phyloP scores from a whole-genome alignment of 164 flowering plant species.

The Buxus sempervirens region DNA sequence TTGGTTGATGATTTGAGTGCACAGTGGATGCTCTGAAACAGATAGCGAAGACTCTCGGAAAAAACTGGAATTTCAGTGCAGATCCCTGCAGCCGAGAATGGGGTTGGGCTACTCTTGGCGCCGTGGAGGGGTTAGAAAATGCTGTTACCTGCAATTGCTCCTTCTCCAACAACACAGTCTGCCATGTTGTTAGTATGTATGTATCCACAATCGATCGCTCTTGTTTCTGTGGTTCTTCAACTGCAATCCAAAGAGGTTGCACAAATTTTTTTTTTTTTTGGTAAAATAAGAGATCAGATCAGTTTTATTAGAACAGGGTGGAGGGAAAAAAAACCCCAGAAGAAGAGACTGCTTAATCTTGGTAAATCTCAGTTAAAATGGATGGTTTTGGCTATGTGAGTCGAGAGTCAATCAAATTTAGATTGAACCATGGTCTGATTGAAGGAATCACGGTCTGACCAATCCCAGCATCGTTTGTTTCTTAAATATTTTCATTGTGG shows the following conservation, averaged over 20 bases:
- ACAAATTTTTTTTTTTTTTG: no score
- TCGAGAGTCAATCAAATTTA: no score
- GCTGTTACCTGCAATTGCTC: conserved; percentile 44
- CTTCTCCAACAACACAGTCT: conserved; percentile 28
- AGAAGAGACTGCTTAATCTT: no score
- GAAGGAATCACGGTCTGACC: no score
- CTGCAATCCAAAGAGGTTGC: not conserved
- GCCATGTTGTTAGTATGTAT: conserved; percentile 50
- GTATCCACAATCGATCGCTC: not conserved
- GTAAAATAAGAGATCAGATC: no score
- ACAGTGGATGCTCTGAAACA: conserved; percentile 33
- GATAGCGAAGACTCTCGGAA: conserved; percentile 41
- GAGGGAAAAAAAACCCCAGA: no score
- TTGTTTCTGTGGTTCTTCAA: not conserved
- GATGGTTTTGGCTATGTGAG: no score
- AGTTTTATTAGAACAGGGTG: no score
- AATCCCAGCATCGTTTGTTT: no score
- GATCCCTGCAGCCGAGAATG: conserved; percentile 45
- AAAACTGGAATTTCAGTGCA: conserved; percentile 53
- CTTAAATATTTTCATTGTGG: no score
- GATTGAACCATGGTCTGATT: no score
- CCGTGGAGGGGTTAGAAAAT: conserved; percentile 17
- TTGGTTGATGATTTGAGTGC: not conserved
- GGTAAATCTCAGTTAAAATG: no score
- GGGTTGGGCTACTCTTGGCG: conserved; percentile 23